Evolutionary conservation across 169 alveolate genomes (phyloP).

Genomic region (Plasmodium vinckei): DNA sequence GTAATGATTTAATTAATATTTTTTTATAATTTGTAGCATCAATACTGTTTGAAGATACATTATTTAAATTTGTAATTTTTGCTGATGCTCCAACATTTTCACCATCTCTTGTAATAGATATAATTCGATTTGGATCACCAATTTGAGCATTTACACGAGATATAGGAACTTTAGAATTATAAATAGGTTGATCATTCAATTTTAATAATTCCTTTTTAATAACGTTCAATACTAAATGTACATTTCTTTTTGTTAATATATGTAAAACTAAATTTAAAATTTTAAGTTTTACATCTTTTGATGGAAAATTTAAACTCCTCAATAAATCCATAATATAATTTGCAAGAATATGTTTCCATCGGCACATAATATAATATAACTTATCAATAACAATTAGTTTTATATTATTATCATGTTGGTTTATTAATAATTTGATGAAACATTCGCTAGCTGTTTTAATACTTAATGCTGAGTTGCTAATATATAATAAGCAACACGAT

Average conservation of each 20-base stretch:
- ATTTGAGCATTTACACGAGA: not conserved
- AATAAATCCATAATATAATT: constrained; percentile 91
- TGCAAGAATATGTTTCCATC: constrained; percentile 88
- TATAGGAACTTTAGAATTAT: not conserved
- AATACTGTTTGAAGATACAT: constrained; percentile 24
- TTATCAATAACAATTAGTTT: constrained; percentile 84
- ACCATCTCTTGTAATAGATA: not conserved
- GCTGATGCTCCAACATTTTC: not conserved
- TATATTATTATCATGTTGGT: constrained; percentile 94
- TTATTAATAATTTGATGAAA: constrained; percentile 89
- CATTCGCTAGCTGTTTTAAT: constrained; percentile 91
- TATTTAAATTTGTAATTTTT: not conserved
- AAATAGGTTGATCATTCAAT: constrained; percentile 50
- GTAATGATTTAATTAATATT: constrained; percentile 79
- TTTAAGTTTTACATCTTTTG: constrained; percentile 87
- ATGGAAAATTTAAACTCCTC: constrained; percentile 87
- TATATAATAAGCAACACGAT: constrained; percentile 87
- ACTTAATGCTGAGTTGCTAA: constrained; percentile 87
- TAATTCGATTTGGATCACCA: too few relatives aligned
- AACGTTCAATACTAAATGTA: constrained; percentile 75
- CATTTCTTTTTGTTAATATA: constrained; percentile 78
- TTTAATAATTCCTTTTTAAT: constrained; percentile 80
- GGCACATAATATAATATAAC: constrained; percentile 75
- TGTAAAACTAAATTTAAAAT: constrained; percentile 86
- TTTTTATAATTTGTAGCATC: constrained; percentile 77